Conservation (phyloP, 306 rosid genomes). For the Herpetospermum pedunculosum region DNA sequence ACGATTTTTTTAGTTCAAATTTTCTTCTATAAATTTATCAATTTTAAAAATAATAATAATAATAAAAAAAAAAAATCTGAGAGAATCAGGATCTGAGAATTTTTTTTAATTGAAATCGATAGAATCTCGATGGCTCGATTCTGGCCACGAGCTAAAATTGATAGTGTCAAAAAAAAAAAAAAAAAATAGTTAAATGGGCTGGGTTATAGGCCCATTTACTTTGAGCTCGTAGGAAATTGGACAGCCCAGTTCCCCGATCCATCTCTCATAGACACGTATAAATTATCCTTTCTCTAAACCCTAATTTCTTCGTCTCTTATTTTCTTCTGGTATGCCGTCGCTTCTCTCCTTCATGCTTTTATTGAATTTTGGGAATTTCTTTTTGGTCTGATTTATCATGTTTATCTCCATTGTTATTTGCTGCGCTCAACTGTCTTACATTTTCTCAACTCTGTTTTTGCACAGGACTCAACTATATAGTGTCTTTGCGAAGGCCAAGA, state of each 20-base stretch:
- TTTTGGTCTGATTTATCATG: no score
- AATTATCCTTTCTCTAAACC: neutral
- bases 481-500: constrained; percentile 3
- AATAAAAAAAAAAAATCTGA: no score
- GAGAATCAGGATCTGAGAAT: no score
- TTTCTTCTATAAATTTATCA: no score
- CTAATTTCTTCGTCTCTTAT: neutral
- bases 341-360: neutral
- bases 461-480: constrained; percentile 24
- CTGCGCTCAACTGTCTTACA: neutral
- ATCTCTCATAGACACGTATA: neutral
- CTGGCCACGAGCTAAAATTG: no score
- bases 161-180: no score
- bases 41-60: no score
- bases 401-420: neutral
- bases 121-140: no score
- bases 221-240: neutral
- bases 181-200: neutral
- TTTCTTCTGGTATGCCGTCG: neutral
- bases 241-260: neutral
- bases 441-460: neutral
- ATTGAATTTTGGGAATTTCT: no score
- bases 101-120: no score
- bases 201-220: neutral
- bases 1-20: no score